Percentiles rank a stretch among this genome's conserved stretches.
Evolutionary conservation across 768 basidiomycete species (phyloP).

Genomic region (Boletus sp.): DNA sequence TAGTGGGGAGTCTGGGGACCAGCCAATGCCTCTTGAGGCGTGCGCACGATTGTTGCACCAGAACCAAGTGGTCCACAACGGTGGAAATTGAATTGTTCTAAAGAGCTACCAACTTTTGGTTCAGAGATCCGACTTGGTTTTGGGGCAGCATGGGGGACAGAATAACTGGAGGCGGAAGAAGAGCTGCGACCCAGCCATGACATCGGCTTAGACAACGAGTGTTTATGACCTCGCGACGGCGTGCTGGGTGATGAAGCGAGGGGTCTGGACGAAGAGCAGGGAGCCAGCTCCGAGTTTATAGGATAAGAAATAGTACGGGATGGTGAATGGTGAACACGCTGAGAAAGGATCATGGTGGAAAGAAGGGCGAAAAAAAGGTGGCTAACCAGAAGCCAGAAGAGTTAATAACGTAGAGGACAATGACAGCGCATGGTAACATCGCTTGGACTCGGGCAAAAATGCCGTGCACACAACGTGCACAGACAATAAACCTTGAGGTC

Average conservation of each 20-base stretch:
- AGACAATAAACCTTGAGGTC: slow-evolving; percentile 17
- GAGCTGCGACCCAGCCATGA: slow-evolving; percentile 42
- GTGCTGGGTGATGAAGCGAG: slow-evolving; percentile 31
- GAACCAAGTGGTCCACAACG: slow-evolving; percentile 58
- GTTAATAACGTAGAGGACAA: slow-evolving; percentile 15
- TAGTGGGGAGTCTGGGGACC: slow-evolving; percentile 27
- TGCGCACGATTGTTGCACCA: slow-evolving; percentile 74
- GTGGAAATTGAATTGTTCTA: slow-evolving; percentile 29
- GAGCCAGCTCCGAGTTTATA: slow-evolving; percentile 28
- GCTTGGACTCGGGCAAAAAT: slow-evolving; percentile 6
- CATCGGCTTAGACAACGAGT: slow-evolving; percentile 41
- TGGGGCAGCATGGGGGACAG: slow-evolving; percentile 30
- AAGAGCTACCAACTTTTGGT: slow-evolving; percentile 36
- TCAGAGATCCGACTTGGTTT: slow-evolving; percentile 46
- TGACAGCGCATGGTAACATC: slow-evolving; percentile 6
- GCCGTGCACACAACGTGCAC: slow-evolving; percentile 2
- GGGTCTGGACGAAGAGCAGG: slow-evolving; percentile 15
- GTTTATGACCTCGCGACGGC: slow-evolving; percentile 32
- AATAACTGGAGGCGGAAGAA: slow-evolving; percentile 29
- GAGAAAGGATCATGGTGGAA: slow-evolving; percentile 28
- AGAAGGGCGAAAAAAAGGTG: not conserved
- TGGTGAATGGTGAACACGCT: slow-evolving; percentile 20
- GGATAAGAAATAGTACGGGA: slow-evolving; percentile 9
- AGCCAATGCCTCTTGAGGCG: slow-evolving; percentile 74
- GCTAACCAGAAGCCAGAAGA: not conserved